phyloP scores from a whole-genome alignment of 2,329 filamentous ascomycete species.

The Beauveria rudraprayagi region DNA sequence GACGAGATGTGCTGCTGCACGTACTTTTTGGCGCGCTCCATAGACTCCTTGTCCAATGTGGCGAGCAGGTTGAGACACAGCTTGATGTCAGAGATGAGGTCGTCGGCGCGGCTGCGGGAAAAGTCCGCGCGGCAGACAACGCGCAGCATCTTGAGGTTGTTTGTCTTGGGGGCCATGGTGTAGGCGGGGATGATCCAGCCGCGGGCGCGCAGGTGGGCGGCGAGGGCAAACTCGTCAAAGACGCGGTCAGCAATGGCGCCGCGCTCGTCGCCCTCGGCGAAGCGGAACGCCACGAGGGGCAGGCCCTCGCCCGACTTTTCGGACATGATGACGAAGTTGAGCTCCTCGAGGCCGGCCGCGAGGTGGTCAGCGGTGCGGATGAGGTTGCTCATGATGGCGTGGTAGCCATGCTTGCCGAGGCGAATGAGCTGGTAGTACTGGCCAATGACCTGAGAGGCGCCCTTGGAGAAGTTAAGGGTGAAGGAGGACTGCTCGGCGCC shows the following conservation, averaged over 20 bases:
- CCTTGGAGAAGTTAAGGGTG: conserved; percentile 95
- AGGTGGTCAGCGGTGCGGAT: conserved; percentile 87
- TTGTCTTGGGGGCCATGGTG: conserved; percentile 87
- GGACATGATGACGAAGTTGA: conserved; percentile 86
- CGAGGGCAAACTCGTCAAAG: conserved; percentile 70
- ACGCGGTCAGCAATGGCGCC: conserved; percentile 41
- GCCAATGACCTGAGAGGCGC: conserved; percentile 86
- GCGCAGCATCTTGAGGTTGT: conserved; percentile 80
- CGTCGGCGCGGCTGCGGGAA: conserved; percentile 70
- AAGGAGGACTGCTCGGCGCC: conserved; percentile 93
- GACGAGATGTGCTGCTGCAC: conserved; percentile 48
- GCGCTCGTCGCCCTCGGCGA: conserved; percentile 50
- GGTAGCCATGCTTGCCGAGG: conserved; percentile 86
- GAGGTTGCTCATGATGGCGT: conserved; percentile 88
- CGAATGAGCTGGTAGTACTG: conserved; percentile 98
- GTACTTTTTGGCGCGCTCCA: conserved; percentile 62
- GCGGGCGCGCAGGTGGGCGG: conserved; percentile 76
- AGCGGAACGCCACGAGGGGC: conserved; percentile 82
- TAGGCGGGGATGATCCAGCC: conserved; percentile 95
- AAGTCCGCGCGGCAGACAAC: conserved; percentile 94
- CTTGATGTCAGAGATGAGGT: conserved; percentile 70
- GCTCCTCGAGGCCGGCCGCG: conserved; percentile 57
- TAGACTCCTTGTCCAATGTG: conserved; percentile 62
- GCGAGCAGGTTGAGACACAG: conserved; percentile 64
- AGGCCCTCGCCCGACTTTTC: conserved; percentile 69